Base-by-base conservation (phyloP, 768 basidiomycete genomes). In the Mycena amicta region DNA sequence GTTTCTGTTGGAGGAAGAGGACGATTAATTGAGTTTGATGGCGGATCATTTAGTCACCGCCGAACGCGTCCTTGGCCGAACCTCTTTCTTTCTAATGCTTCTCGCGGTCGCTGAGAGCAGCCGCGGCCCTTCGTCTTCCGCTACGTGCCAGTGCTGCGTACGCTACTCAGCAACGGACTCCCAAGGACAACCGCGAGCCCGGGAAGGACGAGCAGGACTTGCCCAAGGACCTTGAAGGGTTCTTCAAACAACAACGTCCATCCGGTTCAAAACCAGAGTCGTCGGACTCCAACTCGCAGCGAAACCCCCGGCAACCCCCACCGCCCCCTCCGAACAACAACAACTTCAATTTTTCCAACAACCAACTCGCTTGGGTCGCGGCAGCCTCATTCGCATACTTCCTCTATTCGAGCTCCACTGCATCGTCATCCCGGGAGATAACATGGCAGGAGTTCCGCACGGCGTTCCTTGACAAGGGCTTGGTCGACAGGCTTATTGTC, bases 371-470 rank as follows among this genome's bases (percentile, higher is more conserved):
- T 3, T 84, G 83, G 65, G 67, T 89, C 55, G 72, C 74, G 22
- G 77, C 76, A 3, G 76, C 87, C 52, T 82, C 83, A 26, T 79
- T 85, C 15, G 82, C 84, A 22, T 88, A 86, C 67, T 80, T 89
- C 65, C 77, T 89, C 15, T 90, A 88, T 65, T 82, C 83, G 15
- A 78, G 84, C 56, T 81, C 86, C 13, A 78, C 76, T 37, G 72
- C 77, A 0, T 75, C 82, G 3, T 74, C 77, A 25, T 85, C 89
- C 1, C 85, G 90, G 58, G 97, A 99, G 76, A 98, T 99, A 65
- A 99, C 97, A 62, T 99, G 97, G 96, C 95, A 98, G 75, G 97
- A 98, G 74, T 99, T 99, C 79, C 87, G 95, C 52, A 95, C 93
- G 45, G 93, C 94, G 11, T 93, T 99, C 80, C 88, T 99, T 46